Percentiles rank a stretch among this genome's conserved stretches.
phyloP scores from a whole-genome alignment of 148 eudicot genomes.

The Dianthus caryophyllus region DNA sequence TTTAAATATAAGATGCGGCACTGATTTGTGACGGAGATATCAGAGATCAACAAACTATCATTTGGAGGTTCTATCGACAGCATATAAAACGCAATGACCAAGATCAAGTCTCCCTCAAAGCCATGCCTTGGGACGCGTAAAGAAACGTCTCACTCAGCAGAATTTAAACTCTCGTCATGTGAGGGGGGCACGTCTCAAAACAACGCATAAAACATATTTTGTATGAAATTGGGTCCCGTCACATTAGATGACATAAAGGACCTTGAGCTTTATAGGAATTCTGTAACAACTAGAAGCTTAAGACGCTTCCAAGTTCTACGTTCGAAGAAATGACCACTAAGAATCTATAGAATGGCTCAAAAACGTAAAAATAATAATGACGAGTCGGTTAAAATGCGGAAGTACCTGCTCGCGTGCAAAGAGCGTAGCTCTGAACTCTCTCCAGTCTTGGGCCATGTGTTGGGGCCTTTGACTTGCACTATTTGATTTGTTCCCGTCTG shows the following conservation, averaged over 20 bases:
- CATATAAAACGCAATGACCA: no score
- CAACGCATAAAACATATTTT: neutral
- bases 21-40: no score
- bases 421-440: slow-evolving; percentile 85
- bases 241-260: neutral
- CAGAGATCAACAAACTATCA: no score
- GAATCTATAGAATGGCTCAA: neutral
- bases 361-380: neutral
- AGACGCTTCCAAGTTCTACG: neutral
- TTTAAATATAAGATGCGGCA: no score
- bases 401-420: slow-evolving; percentile 75
- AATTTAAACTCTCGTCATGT: neutral
- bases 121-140: neutral
- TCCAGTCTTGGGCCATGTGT: slow-evolving; percentile 69
- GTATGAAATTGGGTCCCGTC: neutral
- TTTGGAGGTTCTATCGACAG: no score
- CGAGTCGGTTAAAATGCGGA: no score
- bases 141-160: neutral
- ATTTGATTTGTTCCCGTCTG: slow-evolving; percentile 52
- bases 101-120: no score
- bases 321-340: neutral
- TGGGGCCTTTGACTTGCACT: slow-evolving; percentile 45
- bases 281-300: neutral
- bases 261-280: neutral
- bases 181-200: neutral